Evolutionary conservation across 176 grass and related monocot species (phyloP), one percentile per base, ranked within the genome.

Genomic region (Saccharum spontaneum): DNA sequence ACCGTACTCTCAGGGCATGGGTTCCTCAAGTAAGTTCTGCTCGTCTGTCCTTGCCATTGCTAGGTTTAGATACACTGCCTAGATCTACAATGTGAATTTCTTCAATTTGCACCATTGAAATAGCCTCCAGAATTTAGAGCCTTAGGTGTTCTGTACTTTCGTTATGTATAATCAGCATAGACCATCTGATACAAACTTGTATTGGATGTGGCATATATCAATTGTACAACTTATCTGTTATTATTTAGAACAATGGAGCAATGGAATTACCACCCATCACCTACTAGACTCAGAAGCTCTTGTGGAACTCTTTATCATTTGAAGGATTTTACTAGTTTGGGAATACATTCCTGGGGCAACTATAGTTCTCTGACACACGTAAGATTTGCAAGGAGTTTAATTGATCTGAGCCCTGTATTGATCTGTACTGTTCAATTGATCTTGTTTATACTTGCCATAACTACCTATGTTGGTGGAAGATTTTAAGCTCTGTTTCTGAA

Each of bases 11-110:
- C 57, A 88, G 88, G 86, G 94, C 86, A 88, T 96, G 92, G 93
- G 91, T 89, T 95, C 97, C 97, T 83, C 96, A 98, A 91, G 97
- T 98, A 86, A 95, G 93, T 94, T n/a, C 66, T 86, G 59, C 28
- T 15, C 3, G 4, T 14, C 24, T 65, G 3, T 75, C 24, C 16
- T 57, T 80, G 30, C 69, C 17, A 46, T 65, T 54, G 2, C 31
- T 75, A 54, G 71, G 28, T 83, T 8, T 55, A 26, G 34, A 70
- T 71, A 23, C 23, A 33, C 50, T 78, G 31, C 59, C 69, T 76
- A 33, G 5, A 30, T 60, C 10, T 20, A 67, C 12, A 14, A 15
- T 28, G 2, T 38, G 45, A 28, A 17, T 16, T 76, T 9, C 31
- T 36, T 76, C 3, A 24, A 17, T 50, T 66, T 18, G 15, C 63